A percentile compares a stretch with the other conserved stretches of the same genome.
phyloP scores from a whole-genome alignment of 192 early-diverging fungal species.

The Chytriomyces sp. region DNA sequence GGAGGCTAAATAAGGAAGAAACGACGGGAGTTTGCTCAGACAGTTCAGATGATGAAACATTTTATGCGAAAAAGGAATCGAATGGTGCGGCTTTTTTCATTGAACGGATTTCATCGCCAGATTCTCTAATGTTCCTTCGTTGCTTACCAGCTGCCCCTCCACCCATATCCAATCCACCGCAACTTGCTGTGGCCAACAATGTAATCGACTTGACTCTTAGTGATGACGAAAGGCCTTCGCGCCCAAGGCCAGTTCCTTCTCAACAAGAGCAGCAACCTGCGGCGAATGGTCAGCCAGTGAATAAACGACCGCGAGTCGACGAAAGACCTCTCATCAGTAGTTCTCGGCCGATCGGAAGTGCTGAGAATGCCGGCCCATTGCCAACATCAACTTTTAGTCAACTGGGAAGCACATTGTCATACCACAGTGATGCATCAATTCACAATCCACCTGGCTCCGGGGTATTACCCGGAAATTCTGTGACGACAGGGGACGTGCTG shows the following conservation, averaged over 20 bases:
- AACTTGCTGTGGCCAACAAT: neutral
- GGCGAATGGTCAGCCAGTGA: neutral
- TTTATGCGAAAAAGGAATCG: neutral
- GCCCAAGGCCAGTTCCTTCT: neutral
- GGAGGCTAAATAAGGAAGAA: constrained; percentile 20
- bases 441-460: neutral
- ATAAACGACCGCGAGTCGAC: neutral
- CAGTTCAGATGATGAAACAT: constrained; percentile 1
- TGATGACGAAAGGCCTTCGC: constrained; percentile 17
- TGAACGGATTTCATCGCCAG: neutral
- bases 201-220: constrained; percentile 25
- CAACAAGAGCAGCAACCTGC: neutral
- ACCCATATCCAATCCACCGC: neutral
- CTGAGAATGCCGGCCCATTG: neutral
- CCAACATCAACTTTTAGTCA: neutral
- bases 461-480: no score
- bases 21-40: constrained; percentile 4
- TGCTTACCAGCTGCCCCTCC: neutral
- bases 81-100: neutral
- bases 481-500: no score
- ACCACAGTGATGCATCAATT: neutral
- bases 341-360: neutral
- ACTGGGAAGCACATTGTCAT: neutral
- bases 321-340: neutral
- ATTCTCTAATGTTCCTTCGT: neutral